Conservation (phyloP, 1,284 basidiomycete genomes). For the Dichomitus squalens region DNA sequence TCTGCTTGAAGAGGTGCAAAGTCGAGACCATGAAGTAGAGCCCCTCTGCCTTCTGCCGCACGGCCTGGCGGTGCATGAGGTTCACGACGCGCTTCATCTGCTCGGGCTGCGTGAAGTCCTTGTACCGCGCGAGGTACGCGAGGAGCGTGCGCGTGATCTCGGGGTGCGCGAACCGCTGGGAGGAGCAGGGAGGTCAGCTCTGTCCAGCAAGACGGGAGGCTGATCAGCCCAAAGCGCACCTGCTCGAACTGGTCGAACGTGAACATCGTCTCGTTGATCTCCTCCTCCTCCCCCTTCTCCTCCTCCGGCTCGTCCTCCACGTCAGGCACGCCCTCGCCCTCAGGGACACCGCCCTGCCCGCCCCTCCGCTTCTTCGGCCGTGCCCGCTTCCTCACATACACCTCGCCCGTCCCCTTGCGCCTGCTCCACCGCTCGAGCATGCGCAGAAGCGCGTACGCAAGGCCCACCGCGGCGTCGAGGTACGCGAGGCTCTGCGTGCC, state of each 20-base stretch:
- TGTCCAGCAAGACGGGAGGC: background rate
- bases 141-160: conserved; percentile 84
- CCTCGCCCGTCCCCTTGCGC: conserved; percentile 57
- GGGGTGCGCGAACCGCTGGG: conserved; percentile 81
- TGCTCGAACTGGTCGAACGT: conserved; percentile 87
- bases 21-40: conserved; percentile 93
- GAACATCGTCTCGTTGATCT: conserved; percentile 83
- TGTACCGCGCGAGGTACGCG: conserved; percentile 79
- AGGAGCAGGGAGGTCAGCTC: background rate
- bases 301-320: conserved; percentile 62
- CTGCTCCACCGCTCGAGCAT: conserved; percentile 90
- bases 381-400: conserved; percentile 78
- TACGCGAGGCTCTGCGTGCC: conserved; percentile 73
- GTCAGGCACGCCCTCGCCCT: conserved; percentile 65
- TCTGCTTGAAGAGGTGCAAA: conserved; percentile 80
- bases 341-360: conserved; percentile 37
- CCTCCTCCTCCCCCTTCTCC: conserved; percentile 57
- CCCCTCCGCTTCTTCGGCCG: conserved; percentile 49
- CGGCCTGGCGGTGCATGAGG: conserved; percentile 86
- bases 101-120: conserved; percentile 77
- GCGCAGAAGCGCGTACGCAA: conserved; percentile 79
- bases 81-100: conserved; percentile 86
- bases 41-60: conserved; percentile 87
- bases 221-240: conserved; percentile 49
- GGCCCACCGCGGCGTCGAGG: conserved; percentile 81